Evolutionary conservation across 352 stramenopile genomes (phyloP).

Genomic region (Stramenopiles sp.): DNA sequence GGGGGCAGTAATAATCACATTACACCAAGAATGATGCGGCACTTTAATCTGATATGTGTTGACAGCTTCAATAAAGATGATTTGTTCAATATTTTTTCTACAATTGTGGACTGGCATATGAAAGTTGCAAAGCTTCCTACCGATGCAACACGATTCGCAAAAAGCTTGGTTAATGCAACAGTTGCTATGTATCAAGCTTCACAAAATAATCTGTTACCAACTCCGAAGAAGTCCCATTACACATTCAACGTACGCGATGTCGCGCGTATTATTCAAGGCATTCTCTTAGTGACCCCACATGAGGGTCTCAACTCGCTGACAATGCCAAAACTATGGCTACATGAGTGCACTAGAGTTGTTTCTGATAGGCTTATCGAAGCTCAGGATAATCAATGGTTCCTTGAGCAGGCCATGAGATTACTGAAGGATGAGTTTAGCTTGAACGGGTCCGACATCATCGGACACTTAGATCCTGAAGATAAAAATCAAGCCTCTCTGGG

Average conservation of each 20-base stretch:
- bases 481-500: slow-evolving; percentile 9
- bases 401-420: slow-evolving; percentile 17
- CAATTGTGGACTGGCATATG: slow-evolving; percentile 66
- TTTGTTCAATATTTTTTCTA: slow-evolving; percentile 70
- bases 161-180: slow-evolving; percentile 58
- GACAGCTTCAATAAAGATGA: slow-evolving; percentile 62
- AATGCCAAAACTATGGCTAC: slow-evolving; percentile 71
- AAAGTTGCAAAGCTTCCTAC: slow-evolving; percentile 35
- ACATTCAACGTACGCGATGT: slow-evolving; percentile 87
- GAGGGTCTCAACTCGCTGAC: slow-evolving; percentile 44
- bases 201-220: slow-evolving; percentile 61
- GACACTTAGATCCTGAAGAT: slow-evolving; percentile 7
- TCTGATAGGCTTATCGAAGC: slow-evolving; percentile 75
- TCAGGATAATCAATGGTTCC: slow-evolving; percentile 71
- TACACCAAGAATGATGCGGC: slow-evolving; percentile 68
- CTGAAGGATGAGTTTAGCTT: slow-evolving; percentile 14
- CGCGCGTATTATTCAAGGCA: slow-evolving; percentile 67
- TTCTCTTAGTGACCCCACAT: slow-evolving; percentile 61
- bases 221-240: slow-evolving; percentile 81
- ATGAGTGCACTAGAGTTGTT: slow-evolving; percentile 80
- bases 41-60: slow-evolving; percentile 69
- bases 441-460: neutral
- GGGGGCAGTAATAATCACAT: slow-evolving; percentile 67
- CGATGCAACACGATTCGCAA: slow-evolving; percentile 45
- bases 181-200: slow-evolving; percentile 64